Evolutionary conservation across 371 early-diverging fungal species (phyloP).

Genomic region (Blastocladiella emersonii): DNA sequence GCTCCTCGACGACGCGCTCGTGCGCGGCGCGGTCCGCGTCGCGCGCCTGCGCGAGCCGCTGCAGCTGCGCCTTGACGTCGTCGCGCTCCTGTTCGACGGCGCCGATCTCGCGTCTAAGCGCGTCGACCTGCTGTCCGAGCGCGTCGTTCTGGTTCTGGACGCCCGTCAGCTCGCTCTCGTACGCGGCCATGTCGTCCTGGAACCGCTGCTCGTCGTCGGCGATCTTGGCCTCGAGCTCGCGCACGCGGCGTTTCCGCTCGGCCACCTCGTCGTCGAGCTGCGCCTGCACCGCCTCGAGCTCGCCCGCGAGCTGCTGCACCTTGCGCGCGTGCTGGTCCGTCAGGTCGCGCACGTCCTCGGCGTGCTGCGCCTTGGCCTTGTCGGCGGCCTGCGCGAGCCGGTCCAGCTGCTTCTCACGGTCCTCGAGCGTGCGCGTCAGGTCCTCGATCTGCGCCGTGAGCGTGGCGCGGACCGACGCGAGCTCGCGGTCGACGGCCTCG

Average conservation of each 20-base stretch:
- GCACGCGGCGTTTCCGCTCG: constrained; percentile 6
- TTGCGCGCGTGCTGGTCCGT: constrained; percentile 10
- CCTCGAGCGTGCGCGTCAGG: constrained; percentile 11
- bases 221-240: constrained; percentile 11
- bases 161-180: not conserved
- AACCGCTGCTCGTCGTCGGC: constrained; percentile 3
- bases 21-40: not conserved
- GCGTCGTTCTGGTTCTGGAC: not conserved
- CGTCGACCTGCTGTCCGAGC: not conserved
- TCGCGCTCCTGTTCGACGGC: not conserved
- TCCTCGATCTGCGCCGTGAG: constrained; percentile 12
- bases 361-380: not conserved
- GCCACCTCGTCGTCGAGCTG: constrained; percentile 8
- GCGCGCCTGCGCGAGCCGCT: too few relatives aligned
- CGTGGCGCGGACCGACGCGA: constrained; percentile 12
- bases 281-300: constrained; percentile 7
- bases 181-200: not conserved
- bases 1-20: not conserved
- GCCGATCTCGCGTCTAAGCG: not conserved
- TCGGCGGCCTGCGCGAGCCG: not conserved
- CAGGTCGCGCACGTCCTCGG: constrained; percentile 2
- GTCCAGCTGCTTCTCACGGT: not conserved
- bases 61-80: not conserved
- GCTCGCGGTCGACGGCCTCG: constrained; percentile 13
- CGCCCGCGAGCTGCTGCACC: constrained; percentile 8